Base-by-base conservation (phyloP, 1,284 basidiomycete species). In the Ganoderma leucocontextum region DNA sequence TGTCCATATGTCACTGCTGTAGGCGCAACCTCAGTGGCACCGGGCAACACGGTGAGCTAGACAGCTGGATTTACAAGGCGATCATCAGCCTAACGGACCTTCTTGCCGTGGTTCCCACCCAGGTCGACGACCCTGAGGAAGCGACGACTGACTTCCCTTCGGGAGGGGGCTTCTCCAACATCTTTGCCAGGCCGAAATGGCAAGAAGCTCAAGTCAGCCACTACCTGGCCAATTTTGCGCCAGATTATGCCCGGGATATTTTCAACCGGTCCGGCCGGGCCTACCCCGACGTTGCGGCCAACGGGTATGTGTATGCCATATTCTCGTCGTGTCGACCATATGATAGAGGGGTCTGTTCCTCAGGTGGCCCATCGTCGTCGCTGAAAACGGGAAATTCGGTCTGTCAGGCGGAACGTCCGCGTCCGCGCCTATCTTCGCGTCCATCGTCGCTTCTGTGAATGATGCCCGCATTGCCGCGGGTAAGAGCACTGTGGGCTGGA, bases 391-490 rank as follows among this genome's bases (percentile, higher is more conserved):
- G 72, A 72, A 55, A 75, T 80, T 79, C 25, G 22, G 35, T 9
- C 44, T 52, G 19, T 62, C 36, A 52, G 65, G 64, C 35, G 73
- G 73, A 8, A 74, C 73, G 19, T 74, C 73, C 13, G 70, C 70
- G 22, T 71, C 73, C 29, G 70, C 73, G 9, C 73, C 73, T 10
- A 72, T 72, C 44, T 67, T 89, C 68, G 83, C 86, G n/a, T 85
- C 80, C 2, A 78, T 91, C 62, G 74, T 91, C 3, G 81, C 87
- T 0, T 82, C 91, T 70, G 78, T 91, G 61, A 92, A 92, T 71
- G 90, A 91, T 72, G 86, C 83, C 1, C 82, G 85, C 25, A 73
- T 87, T 22, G 77, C 76, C 4, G 78, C 77, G 2, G 82, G 84
- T 0, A 82, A 82, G 71, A 69, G 80, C 5, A 62, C 85, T 19